Percentiles rank a stretch among this genome's conserved stretches.
Evolutionary conservation across 768 basidiomycete species (phyloP).

Genomic region (Lactarius hatsudake): DNA sequence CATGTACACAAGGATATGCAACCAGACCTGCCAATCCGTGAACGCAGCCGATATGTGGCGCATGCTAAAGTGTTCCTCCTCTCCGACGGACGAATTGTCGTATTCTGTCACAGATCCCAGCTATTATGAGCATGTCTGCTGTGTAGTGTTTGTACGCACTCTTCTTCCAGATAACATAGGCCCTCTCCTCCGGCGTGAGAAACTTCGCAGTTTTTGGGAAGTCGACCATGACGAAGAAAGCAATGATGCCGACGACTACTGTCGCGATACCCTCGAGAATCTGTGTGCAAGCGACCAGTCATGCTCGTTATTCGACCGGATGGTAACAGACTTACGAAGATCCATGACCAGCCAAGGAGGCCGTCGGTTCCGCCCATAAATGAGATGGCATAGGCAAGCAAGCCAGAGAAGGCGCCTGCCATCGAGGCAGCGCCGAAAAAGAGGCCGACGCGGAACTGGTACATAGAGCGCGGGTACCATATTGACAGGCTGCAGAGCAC

Average conservation of each 20-base stretch:
- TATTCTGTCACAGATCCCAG: slow-evolving; percentile 39
- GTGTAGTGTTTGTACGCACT: slow-evolving; percentile 37
- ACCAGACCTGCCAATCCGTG: slow-evolving; percentile 64
- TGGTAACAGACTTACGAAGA: slow-evolving; percentile 31
- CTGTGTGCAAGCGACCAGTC: slow-evolving; percentile 31
- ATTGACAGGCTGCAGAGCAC: slow-evolving; percentile 30
- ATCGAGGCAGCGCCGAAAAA: slow-evolving; percentile 38
- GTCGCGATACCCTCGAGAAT: slow-evolving; percentile 66
- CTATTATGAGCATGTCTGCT: background rate
- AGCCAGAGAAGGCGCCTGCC: slow-evolving; percentile 32
- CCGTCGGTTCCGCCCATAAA: slow-evolving; percentile 36
- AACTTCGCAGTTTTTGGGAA: slow-evolving; percentile 58
- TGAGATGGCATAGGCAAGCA: slow-evolving; percentile 38
- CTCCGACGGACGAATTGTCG: slow-evolving; percentile 54
- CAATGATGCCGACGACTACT: slow-evolving; percentile 51
- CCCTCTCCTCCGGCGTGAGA: slow-evolving; percentile 57
- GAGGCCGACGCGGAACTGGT: slow-evolving; percentile 35
- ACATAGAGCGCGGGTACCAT: slow-evolving; percentile 36
- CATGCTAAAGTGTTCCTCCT: slow-evolving; percentile 57
- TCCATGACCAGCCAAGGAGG: slow-evolving; percentile 36
- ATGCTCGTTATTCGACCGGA: background rate
- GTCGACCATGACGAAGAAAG: slow-evolving; percentile 57
- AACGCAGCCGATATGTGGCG: slow-evolving; percentile 54
- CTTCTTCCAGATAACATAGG: slow-evolving; percentile 53
- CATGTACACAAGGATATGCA: slow-evolving; percentile 58